Percentiles rank a stretch among this genome's conserved stretches.
phyloP scores from a whole-genome alignment of 1,139 yeast genomes.

The Arxiozyma bovina region DNA sequence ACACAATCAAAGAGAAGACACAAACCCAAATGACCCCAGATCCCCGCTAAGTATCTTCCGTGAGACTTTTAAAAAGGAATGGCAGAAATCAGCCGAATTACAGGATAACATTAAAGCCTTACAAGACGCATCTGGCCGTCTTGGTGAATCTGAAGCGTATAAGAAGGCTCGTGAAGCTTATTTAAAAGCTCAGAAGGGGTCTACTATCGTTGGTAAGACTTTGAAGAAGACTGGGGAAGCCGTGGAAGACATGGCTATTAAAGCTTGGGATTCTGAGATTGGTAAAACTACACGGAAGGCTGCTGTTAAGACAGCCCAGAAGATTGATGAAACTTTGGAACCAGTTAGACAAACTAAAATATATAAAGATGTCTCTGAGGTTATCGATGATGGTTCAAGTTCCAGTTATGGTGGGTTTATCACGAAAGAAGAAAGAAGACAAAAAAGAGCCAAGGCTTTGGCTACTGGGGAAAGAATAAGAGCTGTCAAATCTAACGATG shows the following conservation, averaged over 20 bases:
- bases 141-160: slow-evolving; percentile 91
- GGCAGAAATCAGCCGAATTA: slow-evolving; percentile 81
- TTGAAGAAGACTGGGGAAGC: slow-evolving; percentile 88
- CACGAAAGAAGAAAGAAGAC: slow-evolving; percentile 71
- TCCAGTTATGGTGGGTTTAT: slow-evolving; percentile 91
- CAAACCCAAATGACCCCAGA: not conserved
- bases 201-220: slow-evolving; percentile 76
- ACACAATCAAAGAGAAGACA: not conserved
- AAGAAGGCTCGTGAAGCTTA: slow-evolving; percentile 90
- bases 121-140: slow-evolving; percentile 91
- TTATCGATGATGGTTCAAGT: slow-evolving; percentile 84
- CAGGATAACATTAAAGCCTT: slow-evolving; percentile 90
- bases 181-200: slow-evolving; percentile 71
- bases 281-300: slow-evolving; percentile 81
- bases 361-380: slow-evolving; percentile 81
- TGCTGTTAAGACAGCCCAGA: slow-evolving; percentile 71
- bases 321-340: slow-evolving; percentile 71
- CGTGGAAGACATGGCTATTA: slow-evolving; percentile 79
- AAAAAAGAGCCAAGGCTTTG: slow-evolving; percentile 62
- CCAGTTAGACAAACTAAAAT: slow-evolving; percentile 89
- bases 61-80: slow-evolving; percentile 84
- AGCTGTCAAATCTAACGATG: slow-evolving; percentile 68
- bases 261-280: slow-evolving; percentile 95
- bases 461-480: slow-evolving; percentile 51
- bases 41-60: slow-evolving; percentile 87